Evolutionary conservation across 352 stramenopile genomes (phyloP).

Genomic region (Elongisporangium anandrum): DNA sequence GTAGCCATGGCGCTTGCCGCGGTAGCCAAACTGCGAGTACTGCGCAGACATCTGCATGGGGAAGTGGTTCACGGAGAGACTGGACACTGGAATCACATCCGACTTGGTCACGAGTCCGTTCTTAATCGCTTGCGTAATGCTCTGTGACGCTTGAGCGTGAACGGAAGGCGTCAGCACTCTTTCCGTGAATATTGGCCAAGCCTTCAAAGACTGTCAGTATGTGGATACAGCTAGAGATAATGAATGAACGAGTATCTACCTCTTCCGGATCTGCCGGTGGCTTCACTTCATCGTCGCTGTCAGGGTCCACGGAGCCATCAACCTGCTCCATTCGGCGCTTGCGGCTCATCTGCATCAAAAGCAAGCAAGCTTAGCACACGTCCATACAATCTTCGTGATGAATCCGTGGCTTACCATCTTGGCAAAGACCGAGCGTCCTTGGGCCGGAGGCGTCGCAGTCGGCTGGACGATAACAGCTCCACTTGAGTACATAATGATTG

Average conservation of each 20-base stretch:
- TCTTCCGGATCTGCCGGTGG: background rate
- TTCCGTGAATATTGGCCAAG: background rate
- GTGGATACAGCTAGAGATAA: background rate
- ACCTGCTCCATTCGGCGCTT: constrained; percentile 32
- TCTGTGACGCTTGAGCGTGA: background rate
- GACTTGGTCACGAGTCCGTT: constrained; percentile 12
- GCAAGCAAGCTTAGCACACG: background rate
- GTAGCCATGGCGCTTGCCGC: constrained; percentile 25
- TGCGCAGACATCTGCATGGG: constrained; percentile 37
- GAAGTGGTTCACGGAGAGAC: constrained; percentile 31
- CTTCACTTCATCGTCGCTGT: background rate
- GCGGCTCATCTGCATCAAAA: constrained; percentile 19
- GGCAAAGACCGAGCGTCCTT: constrained; percentile 17
- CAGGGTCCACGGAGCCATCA: constrained; percentile 12
- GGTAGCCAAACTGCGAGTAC: constrained; percentile 36
- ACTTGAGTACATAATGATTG: background rate
- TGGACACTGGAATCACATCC: constrained; percentile 31
- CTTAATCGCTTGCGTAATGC: background rate
- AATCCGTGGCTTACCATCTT: constrained; percentile 20
- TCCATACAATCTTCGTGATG: constrained; percentile 1
- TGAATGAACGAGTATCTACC: background rate
- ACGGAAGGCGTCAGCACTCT: background rate
- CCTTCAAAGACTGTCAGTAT: background rate
- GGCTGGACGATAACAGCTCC: constrained; percentile 6
- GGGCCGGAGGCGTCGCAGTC: constrained; percentile 5